A percentile compares a stretch with the other conserved stretches of the same genome.
Conservation (phyloP, 192 early-diverging fungal genomes). For the Cetraspora pellucida region DNA sequence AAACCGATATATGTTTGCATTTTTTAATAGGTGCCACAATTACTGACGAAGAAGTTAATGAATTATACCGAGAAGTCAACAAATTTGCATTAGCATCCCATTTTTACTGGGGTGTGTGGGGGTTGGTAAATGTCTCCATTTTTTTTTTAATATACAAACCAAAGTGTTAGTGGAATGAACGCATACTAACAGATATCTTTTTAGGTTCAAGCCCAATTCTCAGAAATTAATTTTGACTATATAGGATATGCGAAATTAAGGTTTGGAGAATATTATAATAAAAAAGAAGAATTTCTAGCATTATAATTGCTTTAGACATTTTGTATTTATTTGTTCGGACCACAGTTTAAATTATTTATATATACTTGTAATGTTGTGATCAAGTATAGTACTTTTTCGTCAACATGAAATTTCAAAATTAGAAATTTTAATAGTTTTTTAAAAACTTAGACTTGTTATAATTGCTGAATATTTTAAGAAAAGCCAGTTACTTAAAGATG, state of each 20-base stretch:
- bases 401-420: no score
- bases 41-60: slow-evolving; percentile 54
- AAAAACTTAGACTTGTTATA: no score
- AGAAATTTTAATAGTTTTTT: no score
- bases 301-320: no score
- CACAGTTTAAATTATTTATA: no score
- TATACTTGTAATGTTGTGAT: no score
- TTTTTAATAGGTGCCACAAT: slow-evolving; percentile 18
- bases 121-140: slow-evolving; percentile 47
- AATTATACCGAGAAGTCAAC: slow-evolving; percentile 75
- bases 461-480: no score
- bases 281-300: slow-evolving; percentile 52
- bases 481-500: no score
- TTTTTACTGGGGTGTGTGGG: slow-evolving; percentile 89
- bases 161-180: slow-evolving; percentile 25
- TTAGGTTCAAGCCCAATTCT: slow-evolving; percentile 75
- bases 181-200: slow-evolving; percentile 6
- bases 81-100: slow-evolving; percentile 88
- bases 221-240: slow-evolving; percentile 96
- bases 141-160: slow-evolving; percentile 35
- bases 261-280: slow-evolving; percentile 76
- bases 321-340: no score
- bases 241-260: slow-evolving; percentile 82
- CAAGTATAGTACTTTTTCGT: no score
- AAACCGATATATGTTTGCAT: no score